Percentiles rank a stretch among this genome's conserved stretches.
Conservation (phyloP, 805 yeast genomes). For the Spathaspora girioi region DNA sequence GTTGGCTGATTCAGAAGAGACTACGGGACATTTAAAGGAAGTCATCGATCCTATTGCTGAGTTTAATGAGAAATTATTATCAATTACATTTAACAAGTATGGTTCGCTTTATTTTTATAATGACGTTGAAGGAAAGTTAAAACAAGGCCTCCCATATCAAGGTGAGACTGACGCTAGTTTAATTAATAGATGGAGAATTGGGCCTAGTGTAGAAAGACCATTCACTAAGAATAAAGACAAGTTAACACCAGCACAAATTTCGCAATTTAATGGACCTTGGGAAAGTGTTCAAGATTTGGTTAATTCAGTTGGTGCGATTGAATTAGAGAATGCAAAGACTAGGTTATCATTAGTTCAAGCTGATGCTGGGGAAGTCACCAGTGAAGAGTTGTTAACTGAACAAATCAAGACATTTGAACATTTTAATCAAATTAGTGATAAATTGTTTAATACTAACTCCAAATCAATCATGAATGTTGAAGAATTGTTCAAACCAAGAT, state of each 20-base stretch:
- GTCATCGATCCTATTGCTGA: slow-evolving; percentile 75
- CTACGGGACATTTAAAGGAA: slow-evolving; percentile 45
- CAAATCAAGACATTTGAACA: slow-evolving; percentile 62
- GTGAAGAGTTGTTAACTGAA: slow-evolving; percentile 39
- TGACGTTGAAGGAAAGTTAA: slow-evolving; percentile 52
- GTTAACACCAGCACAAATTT: slow-evolving; percentile 47
- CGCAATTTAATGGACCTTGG: slow-evolving; percentile 77
- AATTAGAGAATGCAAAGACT: slow-evolving; percentile 55
- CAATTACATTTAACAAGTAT: slow-evolving; percentile 60
- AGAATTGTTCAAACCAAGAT: slow-evolving; percentile 66
- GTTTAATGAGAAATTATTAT: slow-evolving; percentile 52
- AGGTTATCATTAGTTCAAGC: slow-evolving; percentile 54
- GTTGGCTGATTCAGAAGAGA: slow-evolving; percentile 46
- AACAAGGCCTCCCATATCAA: slow-evolving; percentile 47
- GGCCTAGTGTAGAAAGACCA: slow-evolving; percentile 80
- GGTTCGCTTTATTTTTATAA: slow-evolving; percentile 82
- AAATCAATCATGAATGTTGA: slow-evolving; percentile 57
- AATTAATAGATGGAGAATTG: slow-evolving; percentile 77
- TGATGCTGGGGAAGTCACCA: slow-evolving; percentile 44
- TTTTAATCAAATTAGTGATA: slow-evolving; percentile 52
- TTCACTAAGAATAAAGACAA: slow-evolving; percentile 67
- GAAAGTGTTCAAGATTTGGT: slow-evolving; percentile 60
- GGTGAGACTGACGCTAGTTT: slow-evolving; percentile 57
- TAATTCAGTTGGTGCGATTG: slow-evolving; percentile 59
- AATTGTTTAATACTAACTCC: slow-evolving; percentile 53